Conservation (phyloP, 768 basidiomycete species). For the Auricularia sp. region DNA sequence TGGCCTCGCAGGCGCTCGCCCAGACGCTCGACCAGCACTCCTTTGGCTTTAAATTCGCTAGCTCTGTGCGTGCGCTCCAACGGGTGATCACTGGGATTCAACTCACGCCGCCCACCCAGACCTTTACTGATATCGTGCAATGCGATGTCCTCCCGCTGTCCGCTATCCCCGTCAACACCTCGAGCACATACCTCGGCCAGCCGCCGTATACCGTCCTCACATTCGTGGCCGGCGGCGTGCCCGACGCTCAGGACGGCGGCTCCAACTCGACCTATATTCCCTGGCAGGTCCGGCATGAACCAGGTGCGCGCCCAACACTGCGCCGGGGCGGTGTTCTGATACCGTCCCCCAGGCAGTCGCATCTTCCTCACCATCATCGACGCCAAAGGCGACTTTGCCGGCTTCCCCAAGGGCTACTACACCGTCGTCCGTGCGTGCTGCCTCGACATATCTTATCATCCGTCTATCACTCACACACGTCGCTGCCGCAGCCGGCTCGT, state of each 20-base stretch:
- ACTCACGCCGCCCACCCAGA: not conserved
- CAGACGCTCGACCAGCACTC: slow-evolving; percentile 1
- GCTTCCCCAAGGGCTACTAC: not conserved
- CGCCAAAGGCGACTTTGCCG: not conserved
- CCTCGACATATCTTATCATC: too few species aligned
- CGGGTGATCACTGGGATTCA: not conserved
- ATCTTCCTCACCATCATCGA: not conserved
- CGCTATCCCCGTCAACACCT: not conserved
- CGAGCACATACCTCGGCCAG: not conserved
- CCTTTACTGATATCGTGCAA: not conserved
- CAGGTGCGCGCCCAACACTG: not conserved
- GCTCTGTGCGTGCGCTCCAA: not conserved
- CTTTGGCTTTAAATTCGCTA: slow-evolving; percentile 1
- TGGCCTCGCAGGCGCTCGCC: not conserved
- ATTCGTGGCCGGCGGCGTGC: not conserved
- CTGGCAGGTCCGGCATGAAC: not conserved
- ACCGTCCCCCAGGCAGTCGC: not conserved
- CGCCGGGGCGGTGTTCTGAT: not conserved
- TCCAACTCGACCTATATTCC: not conserved
- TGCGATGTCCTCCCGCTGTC: not conserved
- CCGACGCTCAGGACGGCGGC: not conserved
- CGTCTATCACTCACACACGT: too few species aligned
- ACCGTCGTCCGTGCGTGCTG: not conserved
- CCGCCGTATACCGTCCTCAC: not conserved
- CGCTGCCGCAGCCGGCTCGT: not conserved